Base-by-base conservation (phyloP, 1,284 basidiomycete genomes). In the Trametes versicolor region DNA sequence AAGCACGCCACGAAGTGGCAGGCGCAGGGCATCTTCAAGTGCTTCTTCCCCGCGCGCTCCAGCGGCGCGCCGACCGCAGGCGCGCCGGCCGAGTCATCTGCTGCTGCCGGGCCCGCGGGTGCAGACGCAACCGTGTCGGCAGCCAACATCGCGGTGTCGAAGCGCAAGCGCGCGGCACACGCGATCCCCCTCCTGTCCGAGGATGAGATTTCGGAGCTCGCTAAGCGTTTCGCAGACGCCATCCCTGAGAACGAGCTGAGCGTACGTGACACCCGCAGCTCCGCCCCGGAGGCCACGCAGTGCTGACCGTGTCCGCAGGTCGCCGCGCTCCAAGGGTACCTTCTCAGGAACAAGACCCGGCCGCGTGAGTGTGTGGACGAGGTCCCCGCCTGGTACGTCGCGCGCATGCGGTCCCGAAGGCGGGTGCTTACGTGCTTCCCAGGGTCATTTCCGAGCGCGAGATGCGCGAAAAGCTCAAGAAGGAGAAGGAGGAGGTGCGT, bases 11-110 rank as follows among this genome's bases (percentile, higher is more conserved):
- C 90, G 8, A 93, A 91, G 74, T 91, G 89, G 87, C 93, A 95
- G 74, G 93, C 93, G 29, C 92, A 94, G 78, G 92, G 91, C 58
- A 93, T 94, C 75, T 96, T 94, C 87, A 93, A 94, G 76, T 93
- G 92, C 76, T 96, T 95, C 86, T 95, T 95, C 88, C 93, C 93
- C 1, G 88, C 76, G 75, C 88, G 87, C 73, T 39, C 63, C 23
- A 56, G 51, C 50, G 12, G 37, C 50, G 43, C 43, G 49, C 25
- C 52, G n/a, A n/a, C 61, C 2, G 15, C 61, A 17, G 48, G 25
- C 57, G 60, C 62, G 51, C 21, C 27, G 43, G 49, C 48, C 23
- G 39, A 39, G 37, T 39, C 37, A 39, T 39, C 37, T 17, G 15
- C 37, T 39, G 43, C 54, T 27, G 27, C 43, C 9, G 21, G 41